phyloP scores from a whole-genome alignment of 2,329 filamentous ascomycete genomes.

The Berkeleyomyces basicola region DNA sequence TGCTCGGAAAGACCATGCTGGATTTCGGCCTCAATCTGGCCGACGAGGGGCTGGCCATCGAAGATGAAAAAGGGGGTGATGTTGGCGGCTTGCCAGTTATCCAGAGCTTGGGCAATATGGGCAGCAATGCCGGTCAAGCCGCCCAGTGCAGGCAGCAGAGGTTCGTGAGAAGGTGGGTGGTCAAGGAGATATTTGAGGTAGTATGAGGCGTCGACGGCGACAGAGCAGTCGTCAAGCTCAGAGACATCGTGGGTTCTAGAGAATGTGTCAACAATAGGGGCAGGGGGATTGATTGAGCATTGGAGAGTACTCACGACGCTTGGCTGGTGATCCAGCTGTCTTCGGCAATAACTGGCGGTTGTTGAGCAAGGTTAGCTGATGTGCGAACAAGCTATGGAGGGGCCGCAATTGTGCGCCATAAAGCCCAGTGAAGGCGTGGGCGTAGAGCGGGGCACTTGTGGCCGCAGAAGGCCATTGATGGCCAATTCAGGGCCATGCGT shows the following conservation, averaged over 20 bases:
- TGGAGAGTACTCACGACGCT: conserved; percentile 20
- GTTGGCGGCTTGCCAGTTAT: conserved; percentile 49
- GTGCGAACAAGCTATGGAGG: neutral
- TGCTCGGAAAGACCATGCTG: conserved; percentile 49
- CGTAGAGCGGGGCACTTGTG: neutral
- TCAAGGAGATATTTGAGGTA: conserved; percentile 70
- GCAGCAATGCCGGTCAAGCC: conserved; percentile 66
- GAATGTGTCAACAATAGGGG: neutral
- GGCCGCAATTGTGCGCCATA: neutral
- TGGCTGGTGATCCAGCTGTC: conserved; percentile 26
- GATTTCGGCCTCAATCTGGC: conserved; percentile 53
- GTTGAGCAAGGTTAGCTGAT: neutral
- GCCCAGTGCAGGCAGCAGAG: conserved; percentile 75
- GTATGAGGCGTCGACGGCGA: conserved; percentile 80
- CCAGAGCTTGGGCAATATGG: conserved; percentile 62
- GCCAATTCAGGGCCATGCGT: neutral
- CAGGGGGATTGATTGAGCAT: neutral
- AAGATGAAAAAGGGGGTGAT: conserved; percentile 83
- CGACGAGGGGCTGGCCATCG: conserved; percentile 66
- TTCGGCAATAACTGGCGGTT: conserved; percentile 22
- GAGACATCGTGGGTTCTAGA: conserved; percentile 44
- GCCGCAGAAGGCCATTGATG: neutral
- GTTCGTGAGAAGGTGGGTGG: conserved; percentile 56
- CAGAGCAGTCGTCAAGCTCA: conserved; percentile 54
- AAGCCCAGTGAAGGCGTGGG: neutral